phyloP scores from a whole-genome alignment of 306 rosid species.

The Chamaecrista fasciculata region DNA sequence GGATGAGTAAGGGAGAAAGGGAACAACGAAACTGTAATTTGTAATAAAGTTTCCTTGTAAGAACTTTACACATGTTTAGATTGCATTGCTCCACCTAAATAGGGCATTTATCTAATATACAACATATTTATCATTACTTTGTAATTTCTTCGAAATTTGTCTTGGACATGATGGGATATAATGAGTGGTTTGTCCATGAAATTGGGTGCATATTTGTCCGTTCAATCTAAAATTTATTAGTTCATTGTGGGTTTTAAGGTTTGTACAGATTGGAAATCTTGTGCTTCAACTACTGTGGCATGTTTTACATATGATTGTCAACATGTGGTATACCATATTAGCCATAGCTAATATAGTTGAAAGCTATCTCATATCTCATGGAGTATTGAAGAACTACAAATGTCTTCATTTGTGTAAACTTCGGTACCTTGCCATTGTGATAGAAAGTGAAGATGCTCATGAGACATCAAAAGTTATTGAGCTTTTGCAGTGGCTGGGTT shows the following conservation, averaged over 20 bases:
- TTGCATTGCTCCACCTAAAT: not conserved
- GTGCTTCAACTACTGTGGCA: slow-evolving; percentile 68
- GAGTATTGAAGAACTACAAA: slow-evolving; percentile 52
- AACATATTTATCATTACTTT: not conserved
- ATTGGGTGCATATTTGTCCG: not conserved
- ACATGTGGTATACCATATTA: slow-evolving; percentile 42
- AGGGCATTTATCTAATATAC: not conserved
- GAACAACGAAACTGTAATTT: not conserved
- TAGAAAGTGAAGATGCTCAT: slow-evolving; percentile 82
- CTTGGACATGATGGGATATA: not conserved
- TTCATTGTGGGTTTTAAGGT: slow-evolving; percentile 38
- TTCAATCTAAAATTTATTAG: slow-evolving; percentile 8
- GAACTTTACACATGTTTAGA: not conserved
- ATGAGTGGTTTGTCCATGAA: slow-evolving; percentile 14
- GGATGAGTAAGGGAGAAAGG: not conserved
- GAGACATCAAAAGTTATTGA: slow-evolving; percentile 54
- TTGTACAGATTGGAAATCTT: slow-evolving; percentile 55
- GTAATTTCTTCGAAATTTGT: not conserved
- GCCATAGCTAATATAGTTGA: slow-evolving; percentile 37
- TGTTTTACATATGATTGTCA: slow-evolving; percentile 54
- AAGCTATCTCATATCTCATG: slow-evolving; percentile 67
- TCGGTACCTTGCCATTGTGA: slow-evolving; percentile 65
- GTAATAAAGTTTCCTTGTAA: not conserved
- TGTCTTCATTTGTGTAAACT: slow-evolving; percentile 43
- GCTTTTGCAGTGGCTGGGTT: slow-evolving; percentile 69